Percentiles rank a stretch among this genome's conserved stretches.
Evolutionary conservation across 2,329 filamentous ascomycete genomes (phyloP).

Genomic region (Canariomyces notabilis): DNA sequence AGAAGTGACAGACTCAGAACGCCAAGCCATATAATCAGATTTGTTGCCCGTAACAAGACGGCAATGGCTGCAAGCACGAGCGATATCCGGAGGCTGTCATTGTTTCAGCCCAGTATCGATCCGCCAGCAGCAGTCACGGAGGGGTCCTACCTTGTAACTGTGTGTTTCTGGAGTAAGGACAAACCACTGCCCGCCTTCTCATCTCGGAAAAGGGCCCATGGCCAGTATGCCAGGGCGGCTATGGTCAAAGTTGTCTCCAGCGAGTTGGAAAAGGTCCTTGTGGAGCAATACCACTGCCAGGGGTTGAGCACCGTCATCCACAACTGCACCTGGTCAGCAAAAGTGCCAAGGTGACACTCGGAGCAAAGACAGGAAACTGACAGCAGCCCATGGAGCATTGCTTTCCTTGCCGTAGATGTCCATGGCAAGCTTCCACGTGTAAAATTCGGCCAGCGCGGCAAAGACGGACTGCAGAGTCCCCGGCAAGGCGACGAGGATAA

Average conservation of each 20-base stretch:
- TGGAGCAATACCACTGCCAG: constrained; percentile 96
- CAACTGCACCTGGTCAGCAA: constrained; percentile 44
- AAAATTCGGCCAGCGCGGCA: constrained; percentile 76
- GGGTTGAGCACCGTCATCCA: constrained; percentile 69
- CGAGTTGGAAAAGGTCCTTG: constrained; percentile 89
- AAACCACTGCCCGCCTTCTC: constrained; percentile 37
- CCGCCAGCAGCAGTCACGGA: neutral
- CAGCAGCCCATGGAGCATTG: constrained; percentile 62
- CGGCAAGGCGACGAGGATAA: constrained; percentile 66
- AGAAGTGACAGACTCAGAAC: constrained; percentile 50
- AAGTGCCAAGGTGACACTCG: too few species aligned
- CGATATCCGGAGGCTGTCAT: constrained; percentile 52
- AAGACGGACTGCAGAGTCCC: constrained; percentile 71
- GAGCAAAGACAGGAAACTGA: too few species aligned
- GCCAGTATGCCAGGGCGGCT: constrained; percentile 76
- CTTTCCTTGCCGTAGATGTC: constrained; percentile 65
- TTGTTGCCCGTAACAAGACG: constrained; percentile 84
- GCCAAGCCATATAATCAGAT: constrained; percentile 75
- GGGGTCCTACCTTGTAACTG: constrained; percentile 28
- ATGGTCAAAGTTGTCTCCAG: constrained; percentile 85
- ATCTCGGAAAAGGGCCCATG: constrained; percentile 65
- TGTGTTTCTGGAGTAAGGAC: constrained; percentile 25
- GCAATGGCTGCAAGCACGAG: constrained; percentile 74
- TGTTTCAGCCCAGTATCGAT: neutral
- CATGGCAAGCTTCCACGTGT: constrained; percentile 76